Evolutionary conservation across 495 filamentous ascomycete genomes (phyloP), one percentile per base, ranked within the genome.

Genomic region (Daldinia childiae): DNA sequence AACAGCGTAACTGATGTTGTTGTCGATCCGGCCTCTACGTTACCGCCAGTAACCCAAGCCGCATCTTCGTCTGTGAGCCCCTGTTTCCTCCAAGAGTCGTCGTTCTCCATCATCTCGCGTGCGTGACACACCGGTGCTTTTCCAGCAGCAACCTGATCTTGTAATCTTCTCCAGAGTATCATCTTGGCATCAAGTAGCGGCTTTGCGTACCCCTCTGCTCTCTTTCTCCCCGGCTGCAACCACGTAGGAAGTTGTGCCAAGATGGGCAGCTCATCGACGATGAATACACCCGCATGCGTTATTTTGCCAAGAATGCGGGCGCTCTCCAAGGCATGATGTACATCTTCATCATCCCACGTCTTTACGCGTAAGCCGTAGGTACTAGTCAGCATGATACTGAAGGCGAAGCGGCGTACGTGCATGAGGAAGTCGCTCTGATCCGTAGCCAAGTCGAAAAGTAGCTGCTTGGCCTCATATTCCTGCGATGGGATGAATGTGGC

Each of bases 1-100:
- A 81, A 81, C 24, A 88, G 75, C 4, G 84, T 84, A 11, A 82
- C 82, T 11, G 86, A 82, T 8, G 85, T 84, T 7, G 86, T 88
- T 61, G 86, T 85, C 27, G 79, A 81, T 29, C 86, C 86, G 1
- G 86, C 86, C 1, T 84, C 85, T 52, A 87, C 78, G 79, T 27
- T 70, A 56, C 51, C 78, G 66, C 83, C 83, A 1, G 80, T 77
- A 7, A 72, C 65, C 9, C 83, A 82, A 36, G 84, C 84, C 41
- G 73, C 54, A 21, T 75, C 65, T 27, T 83, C 85, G 39, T 80
- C 77, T 26, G 70, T 78, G 34, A 79, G 72, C 34, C 59, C 56
- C 57, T 75, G 73, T 41, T 66, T 61, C 21, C 64, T 21, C 62
- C 69, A 70, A 15, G 55, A 29, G 15, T 72, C 39, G 4, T 65